Conservation (phyloP, 805 yeast species). For the Lipomyces sp. region DNA sequence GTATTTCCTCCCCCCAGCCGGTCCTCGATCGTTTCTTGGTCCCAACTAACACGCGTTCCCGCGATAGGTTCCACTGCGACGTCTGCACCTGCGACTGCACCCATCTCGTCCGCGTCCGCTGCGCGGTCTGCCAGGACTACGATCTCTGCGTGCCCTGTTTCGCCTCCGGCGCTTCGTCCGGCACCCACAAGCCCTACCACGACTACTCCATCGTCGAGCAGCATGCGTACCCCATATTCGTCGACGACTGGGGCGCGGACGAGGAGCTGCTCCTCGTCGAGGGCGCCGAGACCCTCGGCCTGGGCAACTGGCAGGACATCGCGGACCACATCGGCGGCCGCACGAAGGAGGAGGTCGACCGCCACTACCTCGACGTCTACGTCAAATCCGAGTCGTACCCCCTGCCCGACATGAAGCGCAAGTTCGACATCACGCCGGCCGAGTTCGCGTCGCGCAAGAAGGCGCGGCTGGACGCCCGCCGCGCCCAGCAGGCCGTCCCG, state of each 20-base stretch:
- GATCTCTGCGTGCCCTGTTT: constrained; percentile 98
- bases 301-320: constrained; percentile 98
- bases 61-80: constrained; percentile 75
- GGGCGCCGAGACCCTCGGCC: constrained; percentile 85
- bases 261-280: constrained; percentile 86
- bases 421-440: constrained; percentile 62
- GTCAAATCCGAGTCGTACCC: constrained; percentile 74
- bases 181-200: constrained; percentile 90
- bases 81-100: constrained; percentile 96
- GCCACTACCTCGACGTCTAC: constrained; percentile 74
- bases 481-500: constrained; percentile 54
- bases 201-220: constrained; percentile 90
- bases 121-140: constrained; percentile 91
- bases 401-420: constrained; percentile 76
- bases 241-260: constrained; percentile 87
- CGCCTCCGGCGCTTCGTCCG: constrained; percentile 74
- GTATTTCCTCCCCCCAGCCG: not conserved
- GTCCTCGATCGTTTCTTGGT: not conserved
- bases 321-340: constrained; percentile 93
- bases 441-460: constrained; percentile 68
- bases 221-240: constrained; percentile 89
- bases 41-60: not conserved
- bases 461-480: constrained; percentile 64
- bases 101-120: constrained; percentile 79
- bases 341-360: constrained; percentile 83